Evolutionary conservation across 352 stramenopile species (phyloP).

Genomic region (Pythium graminicola): DNA sequence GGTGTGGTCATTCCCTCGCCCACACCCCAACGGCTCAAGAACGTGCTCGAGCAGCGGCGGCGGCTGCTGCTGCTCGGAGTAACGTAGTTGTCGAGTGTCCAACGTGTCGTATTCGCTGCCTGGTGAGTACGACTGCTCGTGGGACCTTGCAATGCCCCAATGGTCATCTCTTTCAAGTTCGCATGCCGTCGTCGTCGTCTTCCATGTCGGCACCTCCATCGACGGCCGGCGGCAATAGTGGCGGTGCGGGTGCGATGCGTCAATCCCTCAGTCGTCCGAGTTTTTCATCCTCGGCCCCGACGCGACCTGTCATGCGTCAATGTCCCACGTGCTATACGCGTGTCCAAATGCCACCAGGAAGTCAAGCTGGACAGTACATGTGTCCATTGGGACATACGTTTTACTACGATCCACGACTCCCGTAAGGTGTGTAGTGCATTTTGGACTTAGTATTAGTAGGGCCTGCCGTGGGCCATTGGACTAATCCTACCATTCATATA

Average conservation of each 20-base stretch:
- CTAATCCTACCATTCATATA: neutral
- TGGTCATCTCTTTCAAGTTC: slow-evolving; percentile 38
- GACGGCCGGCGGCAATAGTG: slow-evolving; percentile 4
- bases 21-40: slow-evolving; percentile 39
- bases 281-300: slow-evolving; percentile 19
- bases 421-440: neutral
- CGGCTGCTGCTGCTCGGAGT: slow-evolving; percentile 21
- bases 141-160: slow-evolving; percentile 43
- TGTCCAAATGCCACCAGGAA: slow-evolving; percentile 81
- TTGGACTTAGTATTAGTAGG: neutral
- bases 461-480: too few relatives aligned
- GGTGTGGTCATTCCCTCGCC: slow-evolving; percentile 35
- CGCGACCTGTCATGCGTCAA: slow-evolving; percentile 69
- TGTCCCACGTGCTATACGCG: slow-evolving; percentile 83
- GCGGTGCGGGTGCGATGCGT: slow-evolving; percentile 21
- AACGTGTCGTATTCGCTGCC: slow-evolving; percentile 35
- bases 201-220: neutral
- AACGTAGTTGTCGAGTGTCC: slow-evolving; percentile 45
- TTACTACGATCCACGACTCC: slow-evolving; percentile 69
- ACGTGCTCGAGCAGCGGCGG: slow-evolving; percentile 24
- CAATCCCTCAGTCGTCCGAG: slow-evolving; percentile 23
- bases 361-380: slow-evolving; percentile 84
- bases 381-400: slow-evolving; percentile 84
- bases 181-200: slow-evolving; percentile 25
- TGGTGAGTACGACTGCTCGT: slow-evolving; percentile 34